phyloP scores from a whole-genome alignment of 1,284 basidiomycete genomes.

The Sporisorium iseilematis-ciliati region DNA sequence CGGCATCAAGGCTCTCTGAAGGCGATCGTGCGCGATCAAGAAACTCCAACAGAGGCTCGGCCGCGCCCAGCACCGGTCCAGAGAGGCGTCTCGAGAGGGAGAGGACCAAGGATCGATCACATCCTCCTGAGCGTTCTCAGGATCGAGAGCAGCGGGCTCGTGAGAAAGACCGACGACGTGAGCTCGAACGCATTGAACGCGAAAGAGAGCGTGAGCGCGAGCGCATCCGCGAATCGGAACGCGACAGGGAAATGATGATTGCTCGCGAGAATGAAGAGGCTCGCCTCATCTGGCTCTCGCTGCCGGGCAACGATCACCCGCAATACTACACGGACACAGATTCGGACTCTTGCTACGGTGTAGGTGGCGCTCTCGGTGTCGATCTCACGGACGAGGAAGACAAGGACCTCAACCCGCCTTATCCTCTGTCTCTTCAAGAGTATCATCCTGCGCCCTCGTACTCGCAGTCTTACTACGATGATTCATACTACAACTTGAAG shows the following conservation, averaged over 20 bases:
- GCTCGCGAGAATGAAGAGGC: slow-evolving; percentile 54
- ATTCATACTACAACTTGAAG: slow-evolving; percentile 24
- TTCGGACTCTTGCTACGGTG: slow-evolving; percentile 54
- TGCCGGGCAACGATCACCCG: slow-evolving; percentile 61
- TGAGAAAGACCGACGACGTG: slow-evolving; percentile 46
- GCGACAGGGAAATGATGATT: slow-evolving; percentile 50
- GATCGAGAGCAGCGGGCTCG: slow-evolving; percentile 49
- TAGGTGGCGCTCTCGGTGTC: slow-evolving; percentile 38
- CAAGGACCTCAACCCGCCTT: slow-evolving; percentile 48
- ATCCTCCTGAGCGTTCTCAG: slow-evolving; percentile 35
- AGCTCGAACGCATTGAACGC: slow-evolving; percentile 41
- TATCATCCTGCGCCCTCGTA: slow-evolving; percentile 44
- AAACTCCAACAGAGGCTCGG: slow-evolving; percentile 16
- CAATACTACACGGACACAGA: slow-evolving; percentile 63
- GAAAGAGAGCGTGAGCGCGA: slow-evolving; percentile 50
- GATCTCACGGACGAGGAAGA: slow-evolving; percentile 49
- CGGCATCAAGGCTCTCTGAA: slow-evolving; percentile 6
- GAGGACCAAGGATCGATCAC: slow-evolving; percentile 32
- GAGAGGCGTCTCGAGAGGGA: slow-evolving; percentile 37
- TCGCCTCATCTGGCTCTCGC: slow-evolving; percentile 54
- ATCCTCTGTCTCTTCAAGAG: slow-evolving; percentile 39
- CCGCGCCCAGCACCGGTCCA: slow-evolving; percentile 15
- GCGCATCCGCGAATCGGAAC: slow-evolving; percentile 50
- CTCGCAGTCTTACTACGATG: slow-evolving; percentile 28
- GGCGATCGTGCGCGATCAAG: slow-evolving; percentile 21